Conservation (phyloP, 371 early-diverging fungal genomes). For the Entomophthora muscae region DNA sequence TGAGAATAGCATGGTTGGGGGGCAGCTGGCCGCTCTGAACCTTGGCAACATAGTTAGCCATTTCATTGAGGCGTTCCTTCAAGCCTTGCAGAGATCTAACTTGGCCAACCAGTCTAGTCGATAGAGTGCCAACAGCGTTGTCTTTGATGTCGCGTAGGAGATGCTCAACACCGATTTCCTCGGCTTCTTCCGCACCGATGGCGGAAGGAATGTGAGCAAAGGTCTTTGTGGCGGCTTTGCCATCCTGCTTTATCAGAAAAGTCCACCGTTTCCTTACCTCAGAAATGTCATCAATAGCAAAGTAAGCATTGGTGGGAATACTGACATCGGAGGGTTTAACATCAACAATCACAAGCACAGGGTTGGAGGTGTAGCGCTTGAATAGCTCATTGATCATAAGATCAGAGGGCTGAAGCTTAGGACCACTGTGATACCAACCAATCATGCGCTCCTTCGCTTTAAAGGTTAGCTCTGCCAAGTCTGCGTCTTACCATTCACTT, state of each 20-base stretch:
- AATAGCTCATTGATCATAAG: slow-evolving; percentile 97
- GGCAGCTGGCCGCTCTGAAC: slow-evolving; percentile 74
- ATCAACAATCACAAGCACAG: slow-evolving; percentile 87
- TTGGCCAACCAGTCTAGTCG: slow-evolving; percentile 74
- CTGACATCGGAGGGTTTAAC: slow-evolving; percentile 83
- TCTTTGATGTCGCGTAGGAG: slow-evolving; percentile 97
- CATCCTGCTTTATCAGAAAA: slow-evolving; percentile 41
- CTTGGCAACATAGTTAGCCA: slow-evolving; percentile 67
- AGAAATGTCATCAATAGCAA: slow-evolving; percentile 80
- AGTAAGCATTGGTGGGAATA: slow-evolving; percentile 93
- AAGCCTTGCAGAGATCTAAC: slow-evolving; percentile 78
- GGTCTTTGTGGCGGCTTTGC: slow-evolving; percentile 82
- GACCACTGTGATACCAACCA: slow-evolving; percentile 99
- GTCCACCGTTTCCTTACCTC: slow-evolving; percentile 30
- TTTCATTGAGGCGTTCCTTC: slow-evolving; percentile 62
- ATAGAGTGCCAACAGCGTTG: slow-evolving; percentile 82
- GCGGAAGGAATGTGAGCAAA: slow-evolving; percentile 90
- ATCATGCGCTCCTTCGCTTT: slow-evolving; percentile 92
- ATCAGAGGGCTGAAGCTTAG: slow-evolving; percentile 93
- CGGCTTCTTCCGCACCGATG: slow-evolving; percentile 98
- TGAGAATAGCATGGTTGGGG: slow-evolving; percentile 86
- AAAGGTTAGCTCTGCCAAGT: background rate
- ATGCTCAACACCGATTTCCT: slow-evolving; percentile 99
- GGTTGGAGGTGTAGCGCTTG: slow-evolving; percentile 84
- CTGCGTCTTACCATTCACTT: slow-evolving; percentile 76